These are phyloP conservation scores for Herpetomonas muscarum DNA, from an alignment of 208 protist species.

Conservation along the genomic window DNA sequence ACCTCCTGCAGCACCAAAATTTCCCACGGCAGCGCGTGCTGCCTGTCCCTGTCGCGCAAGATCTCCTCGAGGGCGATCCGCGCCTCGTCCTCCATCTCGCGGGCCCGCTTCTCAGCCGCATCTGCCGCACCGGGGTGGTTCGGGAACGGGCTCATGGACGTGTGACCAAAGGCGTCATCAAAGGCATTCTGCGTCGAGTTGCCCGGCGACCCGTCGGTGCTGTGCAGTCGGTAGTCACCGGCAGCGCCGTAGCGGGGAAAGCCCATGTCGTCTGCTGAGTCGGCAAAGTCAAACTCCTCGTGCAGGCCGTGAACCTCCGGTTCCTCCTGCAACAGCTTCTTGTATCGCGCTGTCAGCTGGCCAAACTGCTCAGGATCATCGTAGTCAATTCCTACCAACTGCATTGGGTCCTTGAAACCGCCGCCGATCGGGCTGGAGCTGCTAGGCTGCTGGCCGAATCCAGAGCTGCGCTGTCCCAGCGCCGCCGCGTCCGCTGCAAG, in stretches of 20 bases:
- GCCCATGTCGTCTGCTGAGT: slow-evolving; percentile 8
- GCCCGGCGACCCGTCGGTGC: not conserved
- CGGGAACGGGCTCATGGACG: slow-evolving; percentile 14
- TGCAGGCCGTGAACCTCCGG: slow-evolving; percentile 58
- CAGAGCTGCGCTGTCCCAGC: too few relatives aligned
- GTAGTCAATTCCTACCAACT: slow-evolving; percentile 6
- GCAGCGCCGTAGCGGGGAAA: not conserved
- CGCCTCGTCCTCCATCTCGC: slow-evolving; percentile 16
- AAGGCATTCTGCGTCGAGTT: slow-evolving; percentile 1
- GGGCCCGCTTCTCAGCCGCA: slow-evolving; percentile 1
- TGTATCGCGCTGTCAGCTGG: slow-evolving; percentile 45
- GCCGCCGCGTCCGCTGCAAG: too few relatives aligned
- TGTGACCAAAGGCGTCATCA: not conserved
- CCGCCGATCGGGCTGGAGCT: too few relatives aligned
- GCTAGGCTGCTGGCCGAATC: too few relatives aligned
- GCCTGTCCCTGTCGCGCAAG: slow-evolving; percentile 65
- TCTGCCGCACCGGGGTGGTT: not conserved
- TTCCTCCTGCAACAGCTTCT: slow-evolving; percentile 52
- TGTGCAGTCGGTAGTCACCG: not conserved
- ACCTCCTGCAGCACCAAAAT: slow-evolving; percentile 65
- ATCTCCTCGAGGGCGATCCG: slow-evolving; percentile 33
- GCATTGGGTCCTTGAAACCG: not conserved
- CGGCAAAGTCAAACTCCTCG: slow-evolving; percentile 67
- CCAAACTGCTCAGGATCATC: slow-evolving; percentile 35
- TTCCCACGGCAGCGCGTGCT: slow-evolving; percentile 80